Conservation (phyloP, 2,329 filamentous ascomycete species). For the Pleomassaria siparia region DNA sequence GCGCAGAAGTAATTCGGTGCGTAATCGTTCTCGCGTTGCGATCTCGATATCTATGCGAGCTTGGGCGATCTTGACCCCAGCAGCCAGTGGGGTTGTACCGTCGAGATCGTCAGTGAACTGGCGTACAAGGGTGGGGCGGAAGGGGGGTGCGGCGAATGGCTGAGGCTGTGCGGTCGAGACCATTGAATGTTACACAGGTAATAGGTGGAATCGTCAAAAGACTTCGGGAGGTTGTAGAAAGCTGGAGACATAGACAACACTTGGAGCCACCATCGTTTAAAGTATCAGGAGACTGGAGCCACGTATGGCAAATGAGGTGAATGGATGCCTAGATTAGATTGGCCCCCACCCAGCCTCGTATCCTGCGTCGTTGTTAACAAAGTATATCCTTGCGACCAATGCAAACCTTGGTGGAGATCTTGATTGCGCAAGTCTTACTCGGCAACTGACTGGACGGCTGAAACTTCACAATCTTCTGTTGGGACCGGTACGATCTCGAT, state of each 20-base stretch:
- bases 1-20: neutral
- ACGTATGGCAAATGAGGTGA: too few relatives aligned
- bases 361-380: neutral
- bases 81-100: neutral
- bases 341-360: neutral
- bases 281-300: too few relatives aligned
- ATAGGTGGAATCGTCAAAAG: too few relatives aligned
- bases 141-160: neutral
- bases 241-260: too few relatives aligned
- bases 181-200: neutral
- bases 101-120: neutral
- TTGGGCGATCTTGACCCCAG: neutral
- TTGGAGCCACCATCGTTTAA: too few relatives aligned
- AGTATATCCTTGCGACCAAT: neutral
- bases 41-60: neutral
- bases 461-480: neutral
- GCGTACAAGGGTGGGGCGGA: neutral
- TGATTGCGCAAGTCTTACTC: neutral
- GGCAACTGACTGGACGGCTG: neutral
- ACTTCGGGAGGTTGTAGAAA: too few relatives aligned
- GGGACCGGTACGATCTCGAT: too few relatives aligned
- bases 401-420: neutral
- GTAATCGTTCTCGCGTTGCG: neutral
- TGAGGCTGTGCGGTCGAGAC: neutral
- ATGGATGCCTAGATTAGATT: neutral